Evolutionary conservation across 1,139 yeast species (phyloP), one percentile per base, ranked within the genome.

Genomic region (Geotrichum restrictum): DNA sequence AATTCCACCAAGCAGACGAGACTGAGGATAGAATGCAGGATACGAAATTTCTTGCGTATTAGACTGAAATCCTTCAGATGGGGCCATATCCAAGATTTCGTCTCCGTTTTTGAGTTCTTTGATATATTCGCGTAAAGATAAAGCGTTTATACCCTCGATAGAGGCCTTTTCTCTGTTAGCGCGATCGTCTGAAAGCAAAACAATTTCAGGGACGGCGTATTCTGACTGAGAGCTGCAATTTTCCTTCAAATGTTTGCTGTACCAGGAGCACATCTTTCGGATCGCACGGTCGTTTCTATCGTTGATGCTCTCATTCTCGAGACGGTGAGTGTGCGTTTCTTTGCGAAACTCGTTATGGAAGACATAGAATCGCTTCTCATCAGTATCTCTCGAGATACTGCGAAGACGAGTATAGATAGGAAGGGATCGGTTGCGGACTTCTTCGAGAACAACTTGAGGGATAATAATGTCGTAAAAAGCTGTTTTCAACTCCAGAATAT

Each of bases 271-370:
- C 13, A 86, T 81, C 56, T 75, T 77, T 67, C 98, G 78, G 51
- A 94, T 89, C 16, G 97, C 91, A 60, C 97, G 74, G 69, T 93
- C 98, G 64, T 93, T 93, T 66, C 94, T 78, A 68, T 93, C 98
- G 66, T 93, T 91, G 58, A 89, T 85, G 13, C 83, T 65, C 68
- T 93, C 98, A 48, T 80, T 79, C 49, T 72, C 77, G 57, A 68
- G 73, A 63, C 98, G 80, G 19, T 74, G 74, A 3, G 83, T 75
- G 66, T 76, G 86, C 0, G 97, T 88, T 11, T 77, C 80, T 59
- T 81, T 81, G 60, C 80, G 80, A 68, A 89, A 94, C 67, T 93
- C 98, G 69, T 94, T 94, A 69, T 94, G 98, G 69, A 87, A 93
- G 2, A 93, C 95, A 43, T 87, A 80, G 65, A 91, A 88, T 57